A percentile compares a stretch with the other conserved stretches of the same genome.
Conservation (phyloP, 495 filamentous ascomycete species). For the Lentithecium fluviatile region DNA sequence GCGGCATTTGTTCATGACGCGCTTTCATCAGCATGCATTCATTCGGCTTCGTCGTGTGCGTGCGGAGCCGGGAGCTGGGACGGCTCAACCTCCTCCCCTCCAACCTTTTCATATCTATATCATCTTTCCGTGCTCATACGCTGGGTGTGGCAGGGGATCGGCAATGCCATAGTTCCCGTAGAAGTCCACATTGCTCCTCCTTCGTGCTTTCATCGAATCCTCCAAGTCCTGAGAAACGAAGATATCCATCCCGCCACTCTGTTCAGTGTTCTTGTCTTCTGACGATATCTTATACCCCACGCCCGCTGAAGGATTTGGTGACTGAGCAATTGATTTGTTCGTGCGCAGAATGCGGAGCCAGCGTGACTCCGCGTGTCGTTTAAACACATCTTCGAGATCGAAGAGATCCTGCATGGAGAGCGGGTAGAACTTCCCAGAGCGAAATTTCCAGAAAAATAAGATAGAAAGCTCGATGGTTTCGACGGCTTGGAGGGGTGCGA, state of each 20-base stretch:
- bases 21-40: too few species aligned
- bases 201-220: slow-evolving; percentile 12
- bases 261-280: slow-evolving; percentile 18
- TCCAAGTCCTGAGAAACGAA: slow-evolving; percentile 23
- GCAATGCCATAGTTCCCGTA: slow-evolving; percentile 31
- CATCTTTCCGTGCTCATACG: slow-evolving; percentile 24
- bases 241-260: slow-evolving; percentile 29
- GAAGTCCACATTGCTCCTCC: slow-evolving; percentile 27
- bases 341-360: slow-evolving; percentile 26
- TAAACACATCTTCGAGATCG: slow-evolving; percentile 32
- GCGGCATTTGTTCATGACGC: too few species aligned
- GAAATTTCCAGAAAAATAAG: slow-evolving; percentile 26
- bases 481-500: slow-evolving; percentile 18
- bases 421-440: slow-evolving; percentile 21
- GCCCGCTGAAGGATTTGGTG: slow-evolving; percentile 18
- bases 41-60: too few species aligned
- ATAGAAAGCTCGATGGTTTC: slow-evolving; percentile 20
- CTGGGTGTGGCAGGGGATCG: slow-evolving; percentile 27
- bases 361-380: slow-evolving; percentile 22
- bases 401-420: slow-evolving; percentile 30
- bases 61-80: too few species aligned
- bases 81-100: too few species aligned
- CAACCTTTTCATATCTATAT: neutral
- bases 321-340: slow-evolving; percentile 7
- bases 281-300: slow-evolving; percentile 25